Conservation (phyloP, 2,329 filamentous ascomycete genomes). For the Capronia coronata region DNA sequence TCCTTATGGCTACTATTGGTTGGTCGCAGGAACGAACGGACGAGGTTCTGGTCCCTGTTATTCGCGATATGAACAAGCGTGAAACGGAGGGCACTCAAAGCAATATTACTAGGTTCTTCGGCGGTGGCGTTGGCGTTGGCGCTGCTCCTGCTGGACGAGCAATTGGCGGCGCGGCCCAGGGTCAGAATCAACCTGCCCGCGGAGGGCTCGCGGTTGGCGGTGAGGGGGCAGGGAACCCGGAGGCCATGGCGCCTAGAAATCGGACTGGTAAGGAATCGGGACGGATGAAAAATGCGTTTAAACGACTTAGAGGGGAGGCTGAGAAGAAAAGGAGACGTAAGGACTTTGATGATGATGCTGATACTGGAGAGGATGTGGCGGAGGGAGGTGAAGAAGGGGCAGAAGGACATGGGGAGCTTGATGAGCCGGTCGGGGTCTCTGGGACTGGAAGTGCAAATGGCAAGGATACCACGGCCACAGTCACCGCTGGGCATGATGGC, state of each 20-base stretch:
- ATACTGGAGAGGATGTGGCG: slow-evolving; percentile 29
- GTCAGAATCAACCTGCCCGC: background rate
- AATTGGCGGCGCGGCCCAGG: slow-evolving; percentile 39
- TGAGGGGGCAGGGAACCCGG: slow-evolving; percentile 10
- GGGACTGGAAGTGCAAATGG: background rate
- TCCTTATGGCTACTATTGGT: slow-evolving; percentile 85
- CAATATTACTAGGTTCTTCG: slow-evolving; percentile 92
- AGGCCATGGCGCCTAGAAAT: slow-evolving; percentile 51
- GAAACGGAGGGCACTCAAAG: slow-evolving; percentile 86
- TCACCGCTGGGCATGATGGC: too few species aligned
- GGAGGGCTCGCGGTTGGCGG: slow-evolving; percentile 16
- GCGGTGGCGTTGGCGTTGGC: slow-evolving; percentile 64
- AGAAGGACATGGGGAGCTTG: slow-evolving; percentile 31
- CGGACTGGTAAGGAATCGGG: slow-evolving; percentile 59
- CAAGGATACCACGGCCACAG: background rate
- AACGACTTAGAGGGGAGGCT: slow-evolving; percentile 56
- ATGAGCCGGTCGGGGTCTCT: background rate
- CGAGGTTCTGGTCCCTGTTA: slow-evolving; percentile 90
- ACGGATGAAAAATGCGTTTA: slow-evolving; percentile 69
- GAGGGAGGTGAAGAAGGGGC: slow-evolving; percentile 5
- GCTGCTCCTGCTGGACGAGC: slow-evolving; percentile 45
- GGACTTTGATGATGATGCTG: slow-evolving; percentile 8
- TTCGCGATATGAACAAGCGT: slow-evolving; percentile 86
- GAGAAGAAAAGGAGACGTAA: slow-evolving; percentile 28
- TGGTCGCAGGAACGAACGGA: slow-evolving; percentile 90